Conservation (phyloP, 208 protist genomes). For the Blechomonas ayalai region DNA sequence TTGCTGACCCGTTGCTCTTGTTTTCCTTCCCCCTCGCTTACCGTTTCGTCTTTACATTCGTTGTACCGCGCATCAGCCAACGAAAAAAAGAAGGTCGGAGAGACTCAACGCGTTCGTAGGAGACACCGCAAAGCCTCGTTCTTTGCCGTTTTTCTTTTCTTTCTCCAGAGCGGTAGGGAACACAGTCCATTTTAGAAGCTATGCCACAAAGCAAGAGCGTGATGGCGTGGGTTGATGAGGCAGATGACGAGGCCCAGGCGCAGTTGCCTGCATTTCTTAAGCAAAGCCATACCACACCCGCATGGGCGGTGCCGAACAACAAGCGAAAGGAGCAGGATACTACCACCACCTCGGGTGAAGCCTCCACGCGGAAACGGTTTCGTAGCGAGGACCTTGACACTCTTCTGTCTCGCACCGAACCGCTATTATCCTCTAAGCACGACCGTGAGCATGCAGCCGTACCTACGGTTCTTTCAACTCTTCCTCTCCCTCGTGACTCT, state of each 20-base stretch:
- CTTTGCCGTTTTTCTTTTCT: not conserved
- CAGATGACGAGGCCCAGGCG: slow-evolving; percentile 21
- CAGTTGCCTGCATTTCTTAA: slow-evolving; percentile 34
- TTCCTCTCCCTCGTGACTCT: slow-evolving; percentile 62
- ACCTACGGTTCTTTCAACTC: slow-evolving; percentile 53
- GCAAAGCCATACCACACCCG: slow-evolving; percentile 24
- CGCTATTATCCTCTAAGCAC: slow-evolving; percentile 50
- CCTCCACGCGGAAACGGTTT: slow-evolving; percentile 42
- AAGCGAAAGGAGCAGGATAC: not conserved
- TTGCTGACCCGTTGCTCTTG: not conserved
- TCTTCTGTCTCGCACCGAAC: slow-evolving; percentile 69
- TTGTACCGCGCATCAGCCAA: not conserved
- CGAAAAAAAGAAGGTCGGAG: not conserved
- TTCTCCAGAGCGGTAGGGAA: not conserved
- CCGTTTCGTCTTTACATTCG: not conserved
- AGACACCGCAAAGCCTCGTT: not conserved
- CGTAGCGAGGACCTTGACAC: slow-evolving; percentile 67
- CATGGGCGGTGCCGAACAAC: slow-evolving; percentile 36
- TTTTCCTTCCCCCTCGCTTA: not conserved
- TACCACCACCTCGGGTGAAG: slow-evolving; percentile 1
- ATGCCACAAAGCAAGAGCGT: not conserved
- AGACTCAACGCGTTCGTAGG: not conserved
- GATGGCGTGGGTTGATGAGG: slow-evolving; percentile 65
- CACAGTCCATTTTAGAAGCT: not conserved
- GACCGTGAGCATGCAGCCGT: slow-evolving; percentile 23